Evolutionary conservation across 352 stramenopile genomes (phyloP), one percentile per base, ranked within the genome.

Genomic region (Globisporangium mamillatum): DNA sequence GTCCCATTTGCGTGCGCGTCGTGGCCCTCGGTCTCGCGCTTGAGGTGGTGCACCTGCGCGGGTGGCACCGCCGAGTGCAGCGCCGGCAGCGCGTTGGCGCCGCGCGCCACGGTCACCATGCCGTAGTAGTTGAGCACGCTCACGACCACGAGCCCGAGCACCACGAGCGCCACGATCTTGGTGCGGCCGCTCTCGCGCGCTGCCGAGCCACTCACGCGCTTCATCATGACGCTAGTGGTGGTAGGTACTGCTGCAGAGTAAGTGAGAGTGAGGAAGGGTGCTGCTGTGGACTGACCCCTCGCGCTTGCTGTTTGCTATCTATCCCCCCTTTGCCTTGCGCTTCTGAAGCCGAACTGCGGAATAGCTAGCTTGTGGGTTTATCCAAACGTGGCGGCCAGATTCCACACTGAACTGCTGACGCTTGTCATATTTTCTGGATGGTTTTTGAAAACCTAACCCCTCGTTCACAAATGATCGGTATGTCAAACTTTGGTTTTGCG

Each of bases 121-220:
- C 56, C 66, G 48, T 74, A 73, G 57, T 77, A 79, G 67, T 80
- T 81, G 72, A 81, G 57, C 24, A 81, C 38, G 25, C 41, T 70
- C 66, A 79, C 70, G 16, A 60, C 24, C 48, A 76, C 52, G 25
- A 78, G 18, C 0, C 65, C 62, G 3, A 72, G 67, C 55, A 63
- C n/a, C 50, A 78, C 60, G 27, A 79, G 53, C 24, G 67, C 57
- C 48, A 76, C 4, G 24, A 78, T 50, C 27, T 53, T 52, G 20
- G 53, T 62, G 48, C 66, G 60, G 38, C 32, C 41, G 24, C 24
- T 63, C 22, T 50, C 36, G 41, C 14, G 64, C 44, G 64, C 63
- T 20, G 60, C 50, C 55, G 53, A 36, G 32, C 64, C 34, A 44
- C 1, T 65, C 57, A 70, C 65, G 46, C 65, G 65, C 22, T 56